Conservation (phyloP, 345 rosid species). For the Moringa oleifera region DNA sequence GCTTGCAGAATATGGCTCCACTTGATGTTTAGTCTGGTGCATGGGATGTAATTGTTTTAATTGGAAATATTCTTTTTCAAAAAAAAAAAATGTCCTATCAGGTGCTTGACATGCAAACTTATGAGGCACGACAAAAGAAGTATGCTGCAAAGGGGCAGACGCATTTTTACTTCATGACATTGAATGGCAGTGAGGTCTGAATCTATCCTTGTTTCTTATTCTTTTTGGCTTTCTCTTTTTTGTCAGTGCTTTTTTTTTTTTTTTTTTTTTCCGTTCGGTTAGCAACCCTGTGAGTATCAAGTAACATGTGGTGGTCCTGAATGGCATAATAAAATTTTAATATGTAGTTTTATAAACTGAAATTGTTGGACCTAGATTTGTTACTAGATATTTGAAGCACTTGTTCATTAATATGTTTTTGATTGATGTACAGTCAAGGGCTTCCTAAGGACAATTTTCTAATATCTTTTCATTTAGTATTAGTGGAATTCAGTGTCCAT, state of each 20-base stretch:
- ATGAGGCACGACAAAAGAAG: conserved; percentile 76
- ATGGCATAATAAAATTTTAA: too few relatives aligned
- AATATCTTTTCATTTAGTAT: not conserved
- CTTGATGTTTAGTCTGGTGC: too few relatives aligned
- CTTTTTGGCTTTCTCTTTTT: not conserved
- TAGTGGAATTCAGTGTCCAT: not conserved
- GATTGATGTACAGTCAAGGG: not conserved
- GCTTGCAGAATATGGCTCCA: too few relatives aligned
- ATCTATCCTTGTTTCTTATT: conserved; percentile 7
- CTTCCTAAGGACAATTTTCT: not conserved
- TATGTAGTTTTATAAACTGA: too few relatives aligned
- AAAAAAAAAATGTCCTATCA: conserved; percentile 22
- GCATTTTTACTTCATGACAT: conserved; percentile 99
- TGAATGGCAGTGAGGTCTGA: conserved; percentile 92
- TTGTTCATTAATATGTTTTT: too few relatives aligned
- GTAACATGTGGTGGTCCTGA: too few relatives aligned
- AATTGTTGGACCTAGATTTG: too few relatives aligned
- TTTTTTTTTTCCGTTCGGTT: too few relatives aligned
- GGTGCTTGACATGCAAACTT: conserved; percentile 95
- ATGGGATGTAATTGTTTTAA: too few relatives aligned
- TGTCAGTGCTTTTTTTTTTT: too few relatives aligned
- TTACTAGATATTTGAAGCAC: too few relatives aligned
- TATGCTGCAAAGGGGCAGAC: conserved; percentile 90
- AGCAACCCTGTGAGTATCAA: too few relatives aligned
- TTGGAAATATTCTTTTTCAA: not conserved